Percentiles rank a stretch among this genome's conserved stretches.
These are phyloP conservation scores for Hyaloscypha variabilis DNA, from an alignment of 495 filamentous ascomycete species.

Conservation along the genomic window DNA sequence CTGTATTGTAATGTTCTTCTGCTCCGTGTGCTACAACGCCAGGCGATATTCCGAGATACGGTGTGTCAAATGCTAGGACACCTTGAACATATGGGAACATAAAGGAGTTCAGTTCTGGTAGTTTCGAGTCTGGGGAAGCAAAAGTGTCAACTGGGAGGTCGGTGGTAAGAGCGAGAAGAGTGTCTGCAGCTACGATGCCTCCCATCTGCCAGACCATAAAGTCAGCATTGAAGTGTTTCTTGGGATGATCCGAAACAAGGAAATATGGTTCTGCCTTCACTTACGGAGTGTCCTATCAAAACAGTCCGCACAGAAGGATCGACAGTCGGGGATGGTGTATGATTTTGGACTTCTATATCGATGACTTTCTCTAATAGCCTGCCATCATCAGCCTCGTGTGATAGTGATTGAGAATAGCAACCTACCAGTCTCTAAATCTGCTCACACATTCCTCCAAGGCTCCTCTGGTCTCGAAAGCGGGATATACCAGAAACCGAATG, in stretches of 20 bases:
- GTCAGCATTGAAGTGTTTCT: no score
- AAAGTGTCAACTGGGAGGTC: slow-evolving; percentile 42
- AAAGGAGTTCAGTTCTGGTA: slow-evolving; percentile 24
- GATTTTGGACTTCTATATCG: slow-evolving; percentile 83
- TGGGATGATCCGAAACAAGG: no score
- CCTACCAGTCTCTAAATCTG: slow-evolving; percentile 83
- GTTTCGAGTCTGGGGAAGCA: slow-evolving; percentile 12
- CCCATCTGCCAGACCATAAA: slow-evolving; percentile 61
- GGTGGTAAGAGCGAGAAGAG: slow-evolving; percentile 56
- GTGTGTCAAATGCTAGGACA: slow-evolving; percentile 93
- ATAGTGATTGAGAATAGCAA: not conserved
- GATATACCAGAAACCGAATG: slow-evolving; percentile 75
- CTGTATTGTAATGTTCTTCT: slow-evolving; percentile 80
- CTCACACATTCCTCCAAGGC: slow-evolving; percentile 80
- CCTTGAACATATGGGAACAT: slow-evolving; percentile 75
- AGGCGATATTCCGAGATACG: slow-evolving; percentile 87
- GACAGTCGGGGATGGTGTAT: slow-evolving; percentile 83
- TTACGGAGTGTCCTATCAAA: slow-evolving; percentile 76
- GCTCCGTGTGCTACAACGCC: slow-evolving; percentile 88
- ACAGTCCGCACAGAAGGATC: slow-evolving; percentile 86
- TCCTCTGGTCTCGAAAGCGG: slow-evolving; percentile 89
- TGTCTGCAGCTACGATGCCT: slow-evolving; percentile 93
- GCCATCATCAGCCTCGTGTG: not conserved
- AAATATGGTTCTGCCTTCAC: no score
- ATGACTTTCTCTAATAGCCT: slow-evolving; percentile 89